phyloP scores from a whole-genome alignment of 2,329 filamentous ascomycete species.

The Trichoderma simmonsii region DNA sequence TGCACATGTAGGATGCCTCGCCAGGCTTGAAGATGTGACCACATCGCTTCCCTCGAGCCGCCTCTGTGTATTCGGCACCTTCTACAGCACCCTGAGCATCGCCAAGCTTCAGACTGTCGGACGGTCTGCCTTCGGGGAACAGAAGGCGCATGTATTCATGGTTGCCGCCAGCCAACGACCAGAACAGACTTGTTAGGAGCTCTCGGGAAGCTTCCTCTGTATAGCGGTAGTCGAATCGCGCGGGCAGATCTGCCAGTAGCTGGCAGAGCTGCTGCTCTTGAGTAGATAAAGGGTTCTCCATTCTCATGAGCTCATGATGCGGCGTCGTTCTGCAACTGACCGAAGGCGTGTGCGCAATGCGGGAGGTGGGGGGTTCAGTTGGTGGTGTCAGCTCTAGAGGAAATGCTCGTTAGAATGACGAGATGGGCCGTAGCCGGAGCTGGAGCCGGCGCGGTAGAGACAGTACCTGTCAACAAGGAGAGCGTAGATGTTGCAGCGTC shows the following conservation, averaged over 20 bases:
- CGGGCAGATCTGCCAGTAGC: constrained; percentile 75
- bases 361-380: constrained; percentile 1
- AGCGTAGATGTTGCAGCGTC: not conserved
- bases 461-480: not conserved
- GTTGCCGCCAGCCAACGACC: constrained; percentile 74
- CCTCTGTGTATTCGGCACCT: constrained; percentile 90
- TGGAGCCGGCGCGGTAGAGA: not conserved
- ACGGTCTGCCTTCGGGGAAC: constrained; percentile 72
- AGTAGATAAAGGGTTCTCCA: constrained; percentile 55
- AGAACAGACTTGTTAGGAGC: constrained; percentile 78
- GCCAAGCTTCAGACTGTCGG: constrained; percentile 69
- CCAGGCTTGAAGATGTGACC: constrained; percentile 96
- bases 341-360: not conserved
- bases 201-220: constrained; percentile 65
- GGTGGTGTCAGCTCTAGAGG: not conserved
- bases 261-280: constrained; percentile 81
- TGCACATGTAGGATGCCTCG: constrained; percentile 91
- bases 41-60: constrained; percentile 87
- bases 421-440: not conserved
- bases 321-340: not conserved
- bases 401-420: not conserved
- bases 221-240: constrained; percentile 72
- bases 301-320: constrained; percentile 36
- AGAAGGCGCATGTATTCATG: constrained; percentile 72
- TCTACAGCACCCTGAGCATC: constrained; percentile 90